Base-by-base conservation (phyloP, 306 rosid genomes). In the Betula pendula region DNA sequence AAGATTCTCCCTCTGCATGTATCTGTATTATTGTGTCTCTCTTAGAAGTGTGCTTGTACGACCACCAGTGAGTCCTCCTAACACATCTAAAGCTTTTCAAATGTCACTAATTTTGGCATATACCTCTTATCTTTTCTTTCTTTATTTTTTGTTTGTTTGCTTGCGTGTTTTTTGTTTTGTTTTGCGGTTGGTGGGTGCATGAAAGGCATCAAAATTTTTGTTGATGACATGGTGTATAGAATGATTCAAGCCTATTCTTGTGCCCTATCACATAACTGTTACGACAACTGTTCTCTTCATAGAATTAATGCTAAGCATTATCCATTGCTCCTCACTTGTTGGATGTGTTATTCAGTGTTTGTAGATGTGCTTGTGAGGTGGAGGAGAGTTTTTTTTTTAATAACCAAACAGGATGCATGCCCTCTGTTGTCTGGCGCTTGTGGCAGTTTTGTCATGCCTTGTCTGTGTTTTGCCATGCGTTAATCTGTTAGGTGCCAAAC, bases 401-500 rank as follows among this genome's bases (percentile, higher is more conserved):
- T n/a, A n/a, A n/a, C n/a, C n/a, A n/a, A n/a, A n/a, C n/a, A n/a
- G n/a, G n/a, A n/a, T n/a, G n/a, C n/a, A n/a, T n/a, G n/a, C n/a
- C n/a, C n/a, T n/a, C n/a, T n/a, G n/a, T n/a, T n/a, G n/a, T 45
- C 49, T 45, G 49, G 49, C 11, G 49, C 49, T 45, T 45, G 49
- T 31, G 4, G 68, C 44, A 16, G 68, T 62, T 62, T 33, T 62
- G 19, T 62, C 9, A 31, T 62, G 68, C 42, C 48, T 65, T 65
- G 15, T 65, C 48, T 38, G 11, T 19, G 27, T n/a, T 65, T 65
- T 35, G 4, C 70, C 47, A 17, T 38, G 70, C 70, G 38, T 65
- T 65, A 10, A 6, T 35, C 16, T 65, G 70, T 38, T 38, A 65
- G 19, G 79, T 65, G 62, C 73, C 47, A 48, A 50, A 50, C 42